Conservation (phyloP, 306 rosid species). For the Mimosa pudica region DNA sequence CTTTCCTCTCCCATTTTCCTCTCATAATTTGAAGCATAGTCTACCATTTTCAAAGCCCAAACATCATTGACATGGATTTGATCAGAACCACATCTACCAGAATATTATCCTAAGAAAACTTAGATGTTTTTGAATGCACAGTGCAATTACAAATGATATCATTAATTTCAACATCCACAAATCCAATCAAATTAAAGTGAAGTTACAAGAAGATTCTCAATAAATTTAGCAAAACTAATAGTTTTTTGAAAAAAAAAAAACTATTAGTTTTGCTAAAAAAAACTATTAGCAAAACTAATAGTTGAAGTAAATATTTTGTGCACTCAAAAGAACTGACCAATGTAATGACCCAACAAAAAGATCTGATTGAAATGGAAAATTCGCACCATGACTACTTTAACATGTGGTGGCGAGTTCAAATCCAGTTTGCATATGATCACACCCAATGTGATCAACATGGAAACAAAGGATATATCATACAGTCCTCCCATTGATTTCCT, state of each 20-base stretch:
- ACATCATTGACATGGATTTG: conserved; percentile 9
- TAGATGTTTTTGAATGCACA: conserved; percentile 11
- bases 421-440: conserved; percentile 5
- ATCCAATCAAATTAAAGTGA: neutral
- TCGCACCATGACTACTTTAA: conserved; percentile 10
- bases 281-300: neutral
- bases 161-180: conserved; percentile 15
- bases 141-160: conserved; percentile 27
- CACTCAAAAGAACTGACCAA: conserved; percentile 5
- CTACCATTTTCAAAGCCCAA: conserved; percentile 24
- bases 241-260: no score
- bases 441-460: conserved; percentile 25
- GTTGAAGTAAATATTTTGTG: conserved; percentile 23
- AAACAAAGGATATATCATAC: conserved; percentile 21
- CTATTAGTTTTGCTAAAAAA: no score
- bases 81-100: conserved; percentile 23
- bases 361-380: neutral
- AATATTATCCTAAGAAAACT: conserved; percentile 25
- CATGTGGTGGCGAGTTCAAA: conserved; percentile 14
- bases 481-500: neutral
- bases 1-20: no score
- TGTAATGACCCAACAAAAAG: neutral
- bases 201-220: conserved; percentile 14
- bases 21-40: neutral
- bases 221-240: conserved; percentile 7